Percentiles rank a stretch among this genome's conserved stretches.
Evolutionary conservation across 2,329 filamentous ascomycete species (phyloP).

Genomic region (Sarocladium oryzae): DNA sequence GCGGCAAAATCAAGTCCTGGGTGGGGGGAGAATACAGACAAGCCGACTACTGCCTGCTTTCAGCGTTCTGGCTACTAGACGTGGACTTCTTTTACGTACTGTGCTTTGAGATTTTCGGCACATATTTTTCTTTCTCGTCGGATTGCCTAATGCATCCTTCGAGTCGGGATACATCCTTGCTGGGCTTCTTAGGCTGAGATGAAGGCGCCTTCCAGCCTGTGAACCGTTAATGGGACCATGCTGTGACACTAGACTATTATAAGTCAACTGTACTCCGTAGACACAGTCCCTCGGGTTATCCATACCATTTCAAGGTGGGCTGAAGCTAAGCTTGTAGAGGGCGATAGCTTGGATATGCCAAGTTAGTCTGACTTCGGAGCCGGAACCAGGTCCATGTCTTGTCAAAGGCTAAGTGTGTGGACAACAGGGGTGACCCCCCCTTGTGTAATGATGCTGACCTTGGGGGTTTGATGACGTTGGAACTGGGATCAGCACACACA

Average conservation of each 20-base stretch:
- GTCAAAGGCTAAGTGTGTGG: not conserved
- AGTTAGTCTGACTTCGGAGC: not conserved
- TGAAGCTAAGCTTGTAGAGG: not conserved
- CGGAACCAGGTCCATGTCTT: not conserved
- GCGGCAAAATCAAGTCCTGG: too few relatives aligned
- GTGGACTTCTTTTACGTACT: too few relatives aligned
- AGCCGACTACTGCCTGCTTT: too few relatives aligned
- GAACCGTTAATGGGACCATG: not conserved
- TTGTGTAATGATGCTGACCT: not conserved
- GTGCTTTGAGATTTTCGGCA: too few relatives aligned
- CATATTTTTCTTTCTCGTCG: too few relatives aligned
- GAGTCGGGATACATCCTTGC: conserved; percentile 4
- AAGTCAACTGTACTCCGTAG: not conserved
- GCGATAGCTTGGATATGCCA: not conserved
- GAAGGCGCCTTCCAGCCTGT: not conserved
- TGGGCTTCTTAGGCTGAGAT: not conserved
- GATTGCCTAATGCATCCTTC: not conserved
- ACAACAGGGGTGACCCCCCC: not conserved
- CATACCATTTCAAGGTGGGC: not conserved
- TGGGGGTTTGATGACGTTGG: not conserved
- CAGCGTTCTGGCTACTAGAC: too few relatives aligned
- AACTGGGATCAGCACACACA: too few relatives aligned
- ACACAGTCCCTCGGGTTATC: too few relatives aligned
- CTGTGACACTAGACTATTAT: too few relatives aligned
- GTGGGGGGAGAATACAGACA: too few relatives aligned